Conservation (phyloP, 31 red algal genomes). For the Asparagopsis taxiformis region DNA sequence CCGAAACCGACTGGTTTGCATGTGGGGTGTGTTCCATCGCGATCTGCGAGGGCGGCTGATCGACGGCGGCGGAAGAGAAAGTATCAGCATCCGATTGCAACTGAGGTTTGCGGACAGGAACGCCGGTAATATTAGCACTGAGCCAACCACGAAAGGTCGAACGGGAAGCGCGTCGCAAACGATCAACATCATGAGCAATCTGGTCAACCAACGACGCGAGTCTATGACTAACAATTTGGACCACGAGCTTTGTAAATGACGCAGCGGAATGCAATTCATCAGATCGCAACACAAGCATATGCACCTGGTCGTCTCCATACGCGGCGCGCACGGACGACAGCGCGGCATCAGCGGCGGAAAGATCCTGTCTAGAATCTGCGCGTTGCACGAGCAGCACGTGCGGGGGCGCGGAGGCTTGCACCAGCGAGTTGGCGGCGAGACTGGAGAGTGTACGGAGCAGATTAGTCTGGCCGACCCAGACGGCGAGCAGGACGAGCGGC, state of each 20-base stretch:
- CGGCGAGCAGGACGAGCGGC: constrained; percentile 6
- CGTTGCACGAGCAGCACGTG: constrained; percentile 19
- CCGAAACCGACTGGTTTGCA: background rate
- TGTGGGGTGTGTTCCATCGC: background rate
- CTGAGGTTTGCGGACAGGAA: too few species aligned
- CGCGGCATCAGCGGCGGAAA: constrained; percentile 10
- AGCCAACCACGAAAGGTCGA: too few species aligned
- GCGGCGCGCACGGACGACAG: background rate
- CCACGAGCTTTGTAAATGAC: background rate
- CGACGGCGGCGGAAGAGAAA: too few species aligned
- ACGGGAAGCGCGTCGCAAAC: too few species aligned
- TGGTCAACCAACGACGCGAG: constrained; percentile 2
- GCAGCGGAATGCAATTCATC: background rate
- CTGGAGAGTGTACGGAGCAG: background rate
- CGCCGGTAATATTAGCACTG: too few species aligned
- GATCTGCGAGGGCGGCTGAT: background rate
- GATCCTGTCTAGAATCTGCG: constrained; percentile 26
- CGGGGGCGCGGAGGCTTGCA: background rate
- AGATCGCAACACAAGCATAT: constrained; percentile 13
- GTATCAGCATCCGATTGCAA: too few species aligned
- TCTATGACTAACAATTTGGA: background rate
- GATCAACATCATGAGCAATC: too few species aligned
- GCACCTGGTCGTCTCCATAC: constrained; percentile 10
- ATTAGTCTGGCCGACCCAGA: constrained; percentile 28
- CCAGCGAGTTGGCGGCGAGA: background rate